Percentiles rank a stretch among this genome's conserved stretches.
These are phyloP conservation scores for Bimuria novae-zelandiae DNA, from an alignment of 2,329 filamentous ascomycete species.

Conservation along the genomic window DNA sequence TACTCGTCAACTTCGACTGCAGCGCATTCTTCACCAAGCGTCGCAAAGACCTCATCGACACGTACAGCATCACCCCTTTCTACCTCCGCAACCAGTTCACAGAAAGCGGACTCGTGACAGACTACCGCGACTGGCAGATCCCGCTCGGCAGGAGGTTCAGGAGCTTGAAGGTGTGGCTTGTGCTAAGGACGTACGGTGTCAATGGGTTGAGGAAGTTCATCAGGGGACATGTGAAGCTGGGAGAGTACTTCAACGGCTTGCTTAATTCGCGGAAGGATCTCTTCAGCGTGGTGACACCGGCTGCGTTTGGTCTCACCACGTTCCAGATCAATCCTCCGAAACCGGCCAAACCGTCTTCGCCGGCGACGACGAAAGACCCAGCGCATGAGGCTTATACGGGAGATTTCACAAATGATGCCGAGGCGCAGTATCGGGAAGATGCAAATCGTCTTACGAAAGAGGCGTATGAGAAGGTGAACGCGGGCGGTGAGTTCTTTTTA, in stretches of 20 bases:
- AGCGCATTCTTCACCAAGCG: conserved; percentile 77
- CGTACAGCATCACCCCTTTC: conserved; percentile 76
- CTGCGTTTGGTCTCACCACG: conserved; percentile 80
- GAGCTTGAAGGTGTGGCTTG: conserved; percentile 93
- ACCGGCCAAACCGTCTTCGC: conserved; percentile 7
- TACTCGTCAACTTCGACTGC: conserved; percentile 89
- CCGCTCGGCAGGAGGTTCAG: conserved; percentile 88
- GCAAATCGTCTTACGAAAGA: conserved; percentile 72
- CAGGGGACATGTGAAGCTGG: conserved; percentile 67
- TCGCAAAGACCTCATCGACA: conserved; percentile 75
- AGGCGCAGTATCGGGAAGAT: conserved; percentile 54
- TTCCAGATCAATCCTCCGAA: conserved; percentile 60
- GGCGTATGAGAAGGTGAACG: conserved; percentile 77
- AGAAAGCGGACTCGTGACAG: conserved; percentile 82
- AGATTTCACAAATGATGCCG: conserved; percentile 40
- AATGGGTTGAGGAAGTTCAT: conserved; percentile 76
- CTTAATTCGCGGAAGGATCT: conserved; percentile 66
- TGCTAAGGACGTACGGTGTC: conserved; percentile 80
- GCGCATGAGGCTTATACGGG: conserved; percentile 39
- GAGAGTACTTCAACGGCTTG: conserved; percentile 70
- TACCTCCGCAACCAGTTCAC: conserved; percentile 84
- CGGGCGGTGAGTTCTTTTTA: conserved; percentile 76
- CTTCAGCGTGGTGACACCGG: conserved; percentile 75
- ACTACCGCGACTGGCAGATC: conserved; percentile 98
- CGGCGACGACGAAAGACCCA: conserved; percentile 31